These are phyloP conservation scores for Conoideocrella luteorostrata DNA, from an alignment of 2,329 filamentous ascomycete species.

Conservation along the genomic window DNA sequence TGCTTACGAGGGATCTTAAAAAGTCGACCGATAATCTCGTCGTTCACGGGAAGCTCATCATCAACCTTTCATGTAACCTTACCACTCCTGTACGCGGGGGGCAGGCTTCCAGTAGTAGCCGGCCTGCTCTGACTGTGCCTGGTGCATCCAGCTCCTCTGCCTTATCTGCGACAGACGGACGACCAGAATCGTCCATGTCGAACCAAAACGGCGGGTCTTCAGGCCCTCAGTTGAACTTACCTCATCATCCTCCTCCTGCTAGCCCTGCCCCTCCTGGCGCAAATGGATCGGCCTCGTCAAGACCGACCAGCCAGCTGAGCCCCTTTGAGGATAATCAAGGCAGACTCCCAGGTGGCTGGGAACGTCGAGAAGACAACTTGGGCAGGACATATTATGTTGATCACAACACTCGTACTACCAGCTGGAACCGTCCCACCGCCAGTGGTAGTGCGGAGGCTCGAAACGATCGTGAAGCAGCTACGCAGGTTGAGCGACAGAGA, in stretches of 20 bases:
- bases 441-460: slow-evolving; percentile 67
- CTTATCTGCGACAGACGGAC: slow-evolving; percentile 39
- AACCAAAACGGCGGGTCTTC: slow-evolving; percentile 37
- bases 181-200: slow-evolving; percentile 48
- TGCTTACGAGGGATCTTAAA: slow-evolving; percentile 95
- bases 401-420: slow-evolving; percentile 93
- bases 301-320: slow-evolving; percentile 52
- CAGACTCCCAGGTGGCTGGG: slow-evolving; percentile 87
- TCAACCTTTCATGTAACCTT: slow-evolving; percentile 92
- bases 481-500: slow-evolving; percentile 83
- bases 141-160: slow-evolving; percentile 39
- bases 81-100: slow-evolving; percentile 56
- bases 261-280: slow-evolving; percentile 21
- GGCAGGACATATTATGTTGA: slow-evolving; percentile 97
- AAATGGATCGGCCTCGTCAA: slow-evolving; percentile 26
- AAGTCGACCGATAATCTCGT: slow-evolving; percentile 98
- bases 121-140: slow-evolving; percentile 38
- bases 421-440: slow-evolving; percentile 84
- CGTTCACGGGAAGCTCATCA: slow-evolving; percentile 94
- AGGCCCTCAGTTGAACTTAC: slow-evolving; percentile 34
- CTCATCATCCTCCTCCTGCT: slow-evolving; percentile 43
- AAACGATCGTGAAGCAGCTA: slow-evolving; percentile 79
- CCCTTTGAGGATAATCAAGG: slow-evolving; percentile 97
- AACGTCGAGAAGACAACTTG: slow-evolving; percentile 88
- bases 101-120: slow-evolving; percentile 36